Conservation (phyloP, 345 rosid species). For the Hibiscus syriacus region DNA sequence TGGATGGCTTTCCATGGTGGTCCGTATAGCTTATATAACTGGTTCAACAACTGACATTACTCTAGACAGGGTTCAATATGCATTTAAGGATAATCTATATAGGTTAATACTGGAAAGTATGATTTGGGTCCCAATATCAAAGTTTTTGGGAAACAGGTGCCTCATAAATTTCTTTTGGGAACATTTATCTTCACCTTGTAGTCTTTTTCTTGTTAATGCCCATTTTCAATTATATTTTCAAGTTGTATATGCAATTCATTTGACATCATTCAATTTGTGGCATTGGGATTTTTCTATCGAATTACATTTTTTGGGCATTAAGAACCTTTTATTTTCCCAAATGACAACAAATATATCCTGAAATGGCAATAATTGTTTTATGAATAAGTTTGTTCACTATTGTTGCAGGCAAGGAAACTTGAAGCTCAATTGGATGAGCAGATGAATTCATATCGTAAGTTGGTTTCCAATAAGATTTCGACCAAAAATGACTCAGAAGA, state of each 20-base stretch:
- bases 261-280: not conserved
- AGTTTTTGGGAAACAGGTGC: not conserved
- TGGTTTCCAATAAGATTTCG: slow-evolving; percentile 67
- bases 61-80: not conserved
- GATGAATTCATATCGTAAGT: slow-evolving; percentile 80
- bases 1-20: not conserved
- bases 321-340: not conserved
- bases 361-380: not conserved
- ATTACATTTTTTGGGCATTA: not conserved
- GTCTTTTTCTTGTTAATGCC: not conserved
- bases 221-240: not conserved
- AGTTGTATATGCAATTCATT: not conserved
- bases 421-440: slow-evolving; percentile 98
- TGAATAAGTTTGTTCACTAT: not conserved
- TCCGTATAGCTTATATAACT: not conserved
- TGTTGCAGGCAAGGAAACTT: slow-evolving; percentile 77
- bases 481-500: slow-evolving; percentile 55
- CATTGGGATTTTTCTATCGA: not conserved
- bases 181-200: not conserved
- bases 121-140: not conserved
- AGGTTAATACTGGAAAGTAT: not conserved
- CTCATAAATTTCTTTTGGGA: not conserved
- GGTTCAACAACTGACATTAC: not conserved
- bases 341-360: not conserved
- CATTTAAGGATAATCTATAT: not conserved